Conservation (phyloP, 768 basidiomycete genomes). For the Inosperma sp. region DNA sequence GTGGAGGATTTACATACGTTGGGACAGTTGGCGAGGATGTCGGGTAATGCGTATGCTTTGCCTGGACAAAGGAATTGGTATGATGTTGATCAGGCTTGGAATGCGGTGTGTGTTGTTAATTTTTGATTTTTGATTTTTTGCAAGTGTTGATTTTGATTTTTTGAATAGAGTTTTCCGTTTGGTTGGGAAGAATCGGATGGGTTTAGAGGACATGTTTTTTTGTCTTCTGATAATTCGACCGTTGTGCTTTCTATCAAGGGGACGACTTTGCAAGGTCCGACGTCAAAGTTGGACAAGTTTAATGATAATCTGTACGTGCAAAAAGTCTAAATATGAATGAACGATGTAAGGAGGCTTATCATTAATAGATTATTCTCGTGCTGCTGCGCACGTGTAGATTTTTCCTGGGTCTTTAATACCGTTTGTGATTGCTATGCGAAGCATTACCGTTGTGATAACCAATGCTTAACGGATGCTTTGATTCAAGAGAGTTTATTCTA, state of each 20-base stretch:
- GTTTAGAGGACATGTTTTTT: slow-evolving; percentile 87
- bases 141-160: slow-evolving; percentile 7
- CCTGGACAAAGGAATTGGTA: slow-evolving; percentile 77
- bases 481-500: slow-evolving; percentile 92
- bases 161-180: slow-evolving; percentile 66
- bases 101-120: slow-evolving; percentile 35
- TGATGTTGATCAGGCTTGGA: slow-evolving; percentile 72
- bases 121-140: not conserved
- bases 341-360: not conserved
- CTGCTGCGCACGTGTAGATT: slow-evolving; percentile 87
- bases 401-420: slow-evolving; percentile 78
- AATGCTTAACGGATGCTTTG: slow-evolving; percentile 79
- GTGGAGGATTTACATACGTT: slow-evolving; percentile 76
- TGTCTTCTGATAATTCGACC: slow-evolving; percentile 72
- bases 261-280: slow-evolving; percentile 80
- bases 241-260: slow-evolving; percentile 85
- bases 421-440: slow-evolving; percentile 86
- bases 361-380: slow-evolving; percentile 70
- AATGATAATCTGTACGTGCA: slow-evolving; percentile 71
- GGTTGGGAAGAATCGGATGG: slow-evolving; percentile 76
- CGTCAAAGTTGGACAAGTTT: slow-evolving; percentile 86
- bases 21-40: slow-evolving; percentile 79
- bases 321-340: not conserved
- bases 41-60: slow-evolving; percentile 81
- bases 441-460: slow-evolving; percentile 68